These are phyloP conservation scores for Mortierella sp. DNA, from an alignment of 371 early-diverging fungal genomes.

Conservation along the genomic window DNA sequence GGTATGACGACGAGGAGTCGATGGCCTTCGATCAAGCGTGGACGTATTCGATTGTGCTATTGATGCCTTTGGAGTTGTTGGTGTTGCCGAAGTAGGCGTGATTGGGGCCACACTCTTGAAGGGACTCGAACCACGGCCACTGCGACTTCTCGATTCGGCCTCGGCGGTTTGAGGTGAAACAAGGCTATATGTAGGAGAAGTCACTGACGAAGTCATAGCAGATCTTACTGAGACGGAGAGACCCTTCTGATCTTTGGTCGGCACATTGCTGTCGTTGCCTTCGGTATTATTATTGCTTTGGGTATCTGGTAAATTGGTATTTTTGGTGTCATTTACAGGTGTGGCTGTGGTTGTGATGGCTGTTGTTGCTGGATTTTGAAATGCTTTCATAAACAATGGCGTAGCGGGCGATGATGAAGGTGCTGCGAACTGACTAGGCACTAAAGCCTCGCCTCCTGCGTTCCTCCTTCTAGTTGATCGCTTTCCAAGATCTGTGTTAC, in stretches of 20 bases:
- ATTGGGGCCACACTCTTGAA: slow-evolving; percentile 1
- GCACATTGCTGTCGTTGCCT: too few species aligned
- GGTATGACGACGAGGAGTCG: slow-evolving; percentile 44
- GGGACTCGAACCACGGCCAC: not conserved
- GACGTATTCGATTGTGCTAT: not conserved
- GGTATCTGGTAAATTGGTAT: not conserved
- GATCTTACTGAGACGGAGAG: not conserved
- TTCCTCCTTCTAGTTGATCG: slow-evolving; percentile 42
- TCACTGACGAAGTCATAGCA: not conserved
- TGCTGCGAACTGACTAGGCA: slow-evolving; percentile 42
- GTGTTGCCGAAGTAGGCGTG: slow-evolving; percentile 3
- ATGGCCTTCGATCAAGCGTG: slow-evolving; percentile 20
- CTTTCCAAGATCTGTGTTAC: slow-evolving; percentile 11
- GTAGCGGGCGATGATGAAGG: slow-evolving; percentile 10
- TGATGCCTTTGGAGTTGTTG: slow-evolving; percentile 7
- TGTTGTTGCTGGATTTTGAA: slow-evolving; percentile 18
- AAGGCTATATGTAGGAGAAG: not conserved
- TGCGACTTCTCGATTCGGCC: not conserved
- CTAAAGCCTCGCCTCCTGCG: slow-evolving; percentile 12
- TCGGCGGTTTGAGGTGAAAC: not conserved
- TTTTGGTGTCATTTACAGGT: not conserved
- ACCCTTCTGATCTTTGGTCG: not conserved
- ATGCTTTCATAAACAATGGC: slow-evolving; percentile 36
- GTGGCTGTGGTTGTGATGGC: not conserved
- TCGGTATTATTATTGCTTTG: not conserved